phyloP scores from a whole-genome alignment of 179 eudicot genomes.

The Silene noctiflora region DNA sequence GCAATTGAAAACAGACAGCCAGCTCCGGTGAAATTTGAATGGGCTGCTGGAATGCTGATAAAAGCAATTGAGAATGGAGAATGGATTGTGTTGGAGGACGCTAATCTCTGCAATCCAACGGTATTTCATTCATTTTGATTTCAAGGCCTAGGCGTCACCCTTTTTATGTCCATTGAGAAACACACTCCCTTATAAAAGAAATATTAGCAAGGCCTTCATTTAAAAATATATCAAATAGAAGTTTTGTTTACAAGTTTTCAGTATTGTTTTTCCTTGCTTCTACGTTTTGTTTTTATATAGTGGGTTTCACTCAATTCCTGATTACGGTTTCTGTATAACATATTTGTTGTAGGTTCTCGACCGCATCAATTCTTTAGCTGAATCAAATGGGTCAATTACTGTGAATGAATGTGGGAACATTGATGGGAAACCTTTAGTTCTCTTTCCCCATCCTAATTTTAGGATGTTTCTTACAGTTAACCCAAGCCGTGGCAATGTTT shows the following conservation, averaged over 20 bases:
- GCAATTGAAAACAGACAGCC: slow-evolving; percentile 39
- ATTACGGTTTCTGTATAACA: not conserved
- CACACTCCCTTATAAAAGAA: no score
- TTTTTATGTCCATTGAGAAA: no score
- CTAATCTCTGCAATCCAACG: slow-evolving; percentile 97
- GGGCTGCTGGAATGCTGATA: slow-evolving; percentile 78
- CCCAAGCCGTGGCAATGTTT: slow-evolving; percentile 81
- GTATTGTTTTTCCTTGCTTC: not conserved
- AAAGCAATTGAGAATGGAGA: slow-evolving; percentile 94
- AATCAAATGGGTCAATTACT: slow-evolving; percentile 83
- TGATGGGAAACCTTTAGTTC: slow-evolving; percentile 77
- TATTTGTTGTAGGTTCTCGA: slow-evolving; percentile 71
- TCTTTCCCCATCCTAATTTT: slow-evolving; percentile 79
- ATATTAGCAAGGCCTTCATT: not conserved
- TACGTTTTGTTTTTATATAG: not conserved
- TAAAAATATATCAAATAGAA: not conserved
- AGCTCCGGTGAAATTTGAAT: slow-evolving; percentile 71
- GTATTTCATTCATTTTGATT: slow-evolving; percentile 41
- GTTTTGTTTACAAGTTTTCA: not conserved
- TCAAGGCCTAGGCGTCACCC: no score
- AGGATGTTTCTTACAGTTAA: slow-evolving; percentile 91
- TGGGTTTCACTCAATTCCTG: not conserved
- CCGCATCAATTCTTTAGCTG: slow-evolving; percentile 91
- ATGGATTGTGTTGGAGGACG: slow-evolving; percentile 94
- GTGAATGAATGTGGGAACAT: slow-evolving; percentile 90